Conservation (phyloP, 768 basidiomycete genomes). For the Pholiota molesta region DNA sequence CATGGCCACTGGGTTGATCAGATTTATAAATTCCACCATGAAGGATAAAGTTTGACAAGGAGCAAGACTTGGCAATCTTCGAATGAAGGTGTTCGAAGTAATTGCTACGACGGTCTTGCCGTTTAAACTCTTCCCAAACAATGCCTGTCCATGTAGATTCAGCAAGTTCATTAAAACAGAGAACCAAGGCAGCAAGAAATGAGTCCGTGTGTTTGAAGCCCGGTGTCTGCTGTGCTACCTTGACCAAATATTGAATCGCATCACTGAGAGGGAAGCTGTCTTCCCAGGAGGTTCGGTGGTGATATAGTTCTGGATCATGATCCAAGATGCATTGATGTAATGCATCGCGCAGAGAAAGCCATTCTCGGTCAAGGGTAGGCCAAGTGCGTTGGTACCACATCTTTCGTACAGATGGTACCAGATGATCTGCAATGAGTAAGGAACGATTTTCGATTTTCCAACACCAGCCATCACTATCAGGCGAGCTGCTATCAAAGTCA, state of each 20-base stretch:
- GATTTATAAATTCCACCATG: background rate
- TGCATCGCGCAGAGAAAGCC: slow-evolving; percentile 1
- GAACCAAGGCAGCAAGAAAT: slow-evolving; percentile 13
- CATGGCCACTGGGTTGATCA: background rate
- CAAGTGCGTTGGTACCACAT: background rate
- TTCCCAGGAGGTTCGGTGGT: background rate
- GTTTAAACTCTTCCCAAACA: background rate
- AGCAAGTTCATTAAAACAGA: slow-evolving; percentile 20
- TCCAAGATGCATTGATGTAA: background rate
- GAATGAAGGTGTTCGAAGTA: background rate
- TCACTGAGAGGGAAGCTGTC: slow-evolving; percentile 14
- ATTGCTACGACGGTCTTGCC: background rate
- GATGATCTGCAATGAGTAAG: background rate
- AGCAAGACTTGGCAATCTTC: background rate
- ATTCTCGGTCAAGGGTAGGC: background rate
- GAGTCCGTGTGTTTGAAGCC: slow-evolving; percentile 10
- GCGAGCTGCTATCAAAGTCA: too few relatives aligned
- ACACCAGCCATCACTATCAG: too few relatives aligned
- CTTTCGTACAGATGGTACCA: background rate
- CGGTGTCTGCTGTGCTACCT: slow-evolving; percentile 1
- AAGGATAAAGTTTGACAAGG: background rate
- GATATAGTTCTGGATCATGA: background rate
- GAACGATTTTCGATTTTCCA: background rate
- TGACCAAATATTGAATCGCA: slow-evolving; percentile 9
- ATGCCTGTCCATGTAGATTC: background rate